These are phyloP conservation scores for Microbotryum saponariae DNA, from an alignment of 1,284 basidiomycete genomes.

Conservation along the genomic window DNA sequence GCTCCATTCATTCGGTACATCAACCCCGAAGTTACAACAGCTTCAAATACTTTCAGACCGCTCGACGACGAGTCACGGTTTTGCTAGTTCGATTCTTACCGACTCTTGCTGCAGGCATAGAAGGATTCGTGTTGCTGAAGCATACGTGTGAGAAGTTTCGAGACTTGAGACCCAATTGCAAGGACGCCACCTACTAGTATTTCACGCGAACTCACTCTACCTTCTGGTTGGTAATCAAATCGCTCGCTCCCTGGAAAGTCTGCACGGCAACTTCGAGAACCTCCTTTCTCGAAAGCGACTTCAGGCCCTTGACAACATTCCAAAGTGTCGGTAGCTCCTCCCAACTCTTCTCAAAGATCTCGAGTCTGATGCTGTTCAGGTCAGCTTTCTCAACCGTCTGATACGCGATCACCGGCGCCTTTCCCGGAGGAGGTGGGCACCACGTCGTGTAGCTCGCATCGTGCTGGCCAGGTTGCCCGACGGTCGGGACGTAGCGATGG, in stretches of 20 bases:
- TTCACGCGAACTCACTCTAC: slow-evolving; percentile 2
- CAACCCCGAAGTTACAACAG: too few relatives aligned
- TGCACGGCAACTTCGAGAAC: slow-evolving; percentile 18
- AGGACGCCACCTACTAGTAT: neutral
- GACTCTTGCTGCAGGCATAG: too few relatives aligned
- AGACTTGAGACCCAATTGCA: neutral
- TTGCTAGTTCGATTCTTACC: too few relatives aligned
- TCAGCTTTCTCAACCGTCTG: slow-evolving; percentile 8
- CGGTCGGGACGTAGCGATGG: slow-evolving; percentile 36
- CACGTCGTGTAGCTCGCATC: slow-evolving; percentile 36
- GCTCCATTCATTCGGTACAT: too few relatives aligned
- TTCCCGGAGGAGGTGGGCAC: slow-evolving; percentile 15
- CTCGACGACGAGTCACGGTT: too few relatives aligned
- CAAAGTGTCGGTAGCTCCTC: slow-evolving; percentile 30
- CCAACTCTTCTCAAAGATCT: slow-evolving; percentile 18
- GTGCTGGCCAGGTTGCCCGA: slow-evolving; percentile 35
- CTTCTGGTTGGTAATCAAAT: slow-evolving; percentile 10
- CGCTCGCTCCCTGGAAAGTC: slow-evolving; percentile 15
- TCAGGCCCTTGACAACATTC: slow-evolving; percentile 30
- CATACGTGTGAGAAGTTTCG: too few relatives aligned
- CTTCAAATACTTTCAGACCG: too few relatives aligned
- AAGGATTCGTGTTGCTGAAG: too few relatives aligned
- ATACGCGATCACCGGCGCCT: slow-evolving; percentile 14
- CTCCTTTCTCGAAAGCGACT: slow-evolving; percentile 11
- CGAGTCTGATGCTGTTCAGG: slow-evolving; percentile 14